Conservation (phyloP, 805 yeast genomes). For the Metschnikowia borealis region DNA sequence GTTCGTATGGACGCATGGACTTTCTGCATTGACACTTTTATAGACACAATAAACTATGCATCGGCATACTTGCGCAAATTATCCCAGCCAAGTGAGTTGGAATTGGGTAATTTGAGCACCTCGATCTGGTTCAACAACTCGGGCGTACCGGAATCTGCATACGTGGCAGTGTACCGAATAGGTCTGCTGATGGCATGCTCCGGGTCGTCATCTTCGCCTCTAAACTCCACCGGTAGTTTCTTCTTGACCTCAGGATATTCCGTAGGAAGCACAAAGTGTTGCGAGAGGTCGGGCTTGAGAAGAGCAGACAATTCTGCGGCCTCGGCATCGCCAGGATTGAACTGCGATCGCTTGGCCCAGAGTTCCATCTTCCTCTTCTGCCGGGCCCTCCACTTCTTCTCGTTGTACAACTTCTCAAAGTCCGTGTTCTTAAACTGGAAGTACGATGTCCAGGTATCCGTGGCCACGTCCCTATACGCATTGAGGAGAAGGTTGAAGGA, state of each 20-base stretch:
- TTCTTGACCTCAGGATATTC: constrained; percentile 30
- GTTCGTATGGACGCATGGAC: too few relatives aligned
- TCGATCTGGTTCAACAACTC: constrained; percentile 36
- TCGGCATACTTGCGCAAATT: constrained; percentile 32
- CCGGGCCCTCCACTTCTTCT: constrained; percentile 4
- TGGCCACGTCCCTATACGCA: constrained; percentile 36
- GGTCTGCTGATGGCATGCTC: constrained; percentile 29
- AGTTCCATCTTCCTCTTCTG: constrained; percentile 17
- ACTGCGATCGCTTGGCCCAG: constrained; percentile 8
- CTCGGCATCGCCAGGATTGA: constrained; percentile 2
- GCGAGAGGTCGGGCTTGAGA: constrained; percentile 14
- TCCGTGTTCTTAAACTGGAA: constrained; percentile 37
- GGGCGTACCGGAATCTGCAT: constrained; percentile 30
- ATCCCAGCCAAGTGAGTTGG: constrained; percentile 43
- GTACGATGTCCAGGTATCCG: constrained; percentile 38
- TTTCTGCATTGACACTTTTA: background rate
- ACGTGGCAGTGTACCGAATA: constrained; percentile 29
- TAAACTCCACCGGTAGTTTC: constrained; percentile 32
- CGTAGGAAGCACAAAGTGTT: constrained; percentile 33
- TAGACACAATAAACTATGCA: background rate
- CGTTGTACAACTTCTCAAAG: constrained; percentile 32
- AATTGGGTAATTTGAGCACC: constrained; percentile 40
- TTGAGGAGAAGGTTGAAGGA: constrained; percentile 39
- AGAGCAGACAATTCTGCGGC: constrained; percentile 13
- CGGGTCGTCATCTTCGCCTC: constrained; percentile 20